Conservation (phyloP, 2,329 filamentous ascomycete genomes). For the Byssochlamys sp. region DNA sequence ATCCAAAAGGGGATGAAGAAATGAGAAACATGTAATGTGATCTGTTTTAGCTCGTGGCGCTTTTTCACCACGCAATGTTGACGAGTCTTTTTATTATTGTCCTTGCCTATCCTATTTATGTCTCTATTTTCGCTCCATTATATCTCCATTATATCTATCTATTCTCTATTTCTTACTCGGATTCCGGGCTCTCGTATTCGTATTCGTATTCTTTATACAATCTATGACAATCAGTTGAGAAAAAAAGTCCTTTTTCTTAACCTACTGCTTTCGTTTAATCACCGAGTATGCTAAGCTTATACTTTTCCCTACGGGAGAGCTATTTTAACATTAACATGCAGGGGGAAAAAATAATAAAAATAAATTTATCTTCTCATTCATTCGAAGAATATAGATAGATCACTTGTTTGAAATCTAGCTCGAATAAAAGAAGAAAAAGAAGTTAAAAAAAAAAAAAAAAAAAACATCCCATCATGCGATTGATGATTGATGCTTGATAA, state of each 20-base stretch:
- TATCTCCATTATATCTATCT: neutral
- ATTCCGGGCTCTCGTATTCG: neutral
- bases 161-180: neutral
- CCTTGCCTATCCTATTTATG: slow-evolving; percentile 1
- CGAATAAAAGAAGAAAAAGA: neutral
- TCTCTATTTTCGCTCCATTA: neutral
- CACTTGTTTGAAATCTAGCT: neutral
- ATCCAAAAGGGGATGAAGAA: neutral
- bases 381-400: neutral
- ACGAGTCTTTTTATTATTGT: neutral
- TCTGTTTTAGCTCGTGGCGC: neutral
- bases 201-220: neutral
- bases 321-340: too few species aligned
- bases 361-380: neutral
- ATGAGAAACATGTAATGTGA: neutral
- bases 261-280: neutral
- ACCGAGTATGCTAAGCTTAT: too few species aligned
- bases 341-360: too few species aligned
- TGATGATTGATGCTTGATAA: neutral
- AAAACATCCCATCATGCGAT: neutral
- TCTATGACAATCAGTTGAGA: neutral
- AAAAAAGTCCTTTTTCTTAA: neutral
- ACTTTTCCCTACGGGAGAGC: too few species aligned
- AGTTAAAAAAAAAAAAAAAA: neutral
- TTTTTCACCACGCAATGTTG: neutral